Base-by-base conservation (phyloP, 2,329 filamentous ascomycete genomes). In the Fusarium nisikadoi region DNA sequence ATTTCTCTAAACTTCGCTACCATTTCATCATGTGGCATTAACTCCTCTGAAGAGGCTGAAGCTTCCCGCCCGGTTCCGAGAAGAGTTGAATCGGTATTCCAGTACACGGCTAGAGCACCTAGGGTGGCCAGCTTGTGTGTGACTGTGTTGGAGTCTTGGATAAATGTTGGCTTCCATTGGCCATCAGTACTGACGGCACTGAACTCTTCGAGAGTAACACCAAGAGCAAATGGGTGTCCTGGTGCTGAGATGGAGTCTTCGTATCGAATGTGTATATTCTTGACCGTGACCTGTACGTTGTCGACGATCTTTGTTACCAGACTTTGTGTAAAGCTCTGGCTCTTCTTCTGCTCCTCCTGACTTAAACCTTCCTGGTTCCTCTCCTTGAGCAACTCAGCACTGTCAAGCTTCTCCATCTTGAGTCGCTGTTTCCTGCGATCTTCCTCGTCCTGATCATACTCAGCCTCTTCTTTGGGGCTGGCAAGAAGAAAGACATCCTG, bases 381-480 rank as follows among this genome's bases (percentile, higher is more conserved):
- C 79, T 98, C 95, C 81, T 97, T 97, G 72, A 99, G 85, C 72
- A 99, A 85, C 83, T 99, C 96, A 3, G 96, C 96, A 75, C 94
- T 97, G 81, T 99, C 96, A 11, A 99, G 88, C 83, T 98, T 97
- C 83, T 99, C 96, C 90, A 99, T 97, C 85, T 99, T 99, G 78
- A 99, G 88, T n/a, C 92, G 89, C 80, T 98, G 94, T 69, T 90
- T 91, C 79, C 96, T 89, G 57, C 90, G 89, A 74, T 95, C 93
- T 81, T 99, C 96, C 79, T 99, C 96, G 16, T 95, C 93, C 65
- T 95, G 91, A 74, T 99, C 91, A 81, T 97, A 98, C 77, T 95
- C 93, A 31, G 94, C 92, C 83, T 99, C 95, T 82, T 97, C 95
- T 82, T 96, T 97, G 5, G 96, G 97, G 11, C 95, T 97, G 10